These are phyloP conservation scores for Fomitopsis palustris DNA, from an alignment of 1,284 basidiomycete genomes.

Conservation along the genomic window DNA sequence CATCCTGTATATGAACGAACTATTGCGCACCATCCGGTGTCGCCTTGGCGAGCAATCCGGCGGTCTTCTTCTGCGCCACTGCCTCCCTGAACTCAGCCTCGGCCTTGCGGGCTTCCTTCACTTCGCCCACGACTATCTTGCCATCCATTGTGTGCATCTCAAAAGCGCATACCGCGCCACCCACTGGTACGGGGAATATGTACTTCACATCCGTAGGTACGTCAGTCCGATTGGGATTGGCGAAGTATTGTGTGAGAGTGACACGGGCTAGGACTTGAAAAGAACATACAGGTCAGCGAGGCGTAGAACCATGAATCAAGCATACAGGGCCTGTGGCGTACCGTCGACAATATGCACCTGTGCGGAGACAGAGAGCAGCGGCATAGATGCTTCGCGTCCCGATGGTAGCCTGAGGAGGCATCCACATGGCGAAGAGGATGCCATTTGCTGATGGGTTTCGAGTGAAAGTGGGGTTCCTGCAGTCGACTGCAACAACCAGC, in stretches of 20 bases:
- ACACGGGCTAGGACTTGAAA: background rate
- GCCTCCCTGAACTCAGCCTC: background rate
- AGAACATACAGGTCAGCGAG: no score
- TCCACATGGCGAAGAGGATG: no score
- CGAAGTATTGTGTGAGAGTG: background rate
- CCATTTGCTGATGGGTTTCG: no score
- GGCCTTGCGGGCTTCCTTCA: constrained; percentile 36
- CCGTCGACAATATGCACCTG: no score
- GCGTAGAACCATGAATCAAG: no score
- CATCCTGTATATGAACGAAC: background rate
- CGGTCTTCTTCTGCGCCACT: background rate
- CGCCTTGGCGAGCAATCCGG: background rate
- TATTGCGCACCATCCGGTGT: background rate
- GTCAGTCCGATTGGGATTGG: background rate
- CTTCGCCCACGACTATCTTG: constrained; percentile 40
- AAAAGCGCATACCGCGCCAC: constrained; percentile 47
- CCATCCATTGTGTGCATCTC: constrained; percentile 40
- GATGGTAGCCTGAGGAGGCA: no score
- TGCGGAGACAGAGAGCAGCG: no score
- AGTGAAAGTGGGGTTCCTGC: no score
- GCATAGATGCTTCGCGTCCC: no score
- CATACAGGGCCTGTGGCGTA: no score
- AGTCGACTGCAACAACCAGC: no score
- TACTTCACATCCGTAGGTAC: constrained; percentile 43
- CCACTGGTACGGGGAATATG: constrained; percentile 56